Evolutionary conservation across 306 rosid species (phyloP), one percentile per base, ranked within the genome.

Genomic region (Malus sylvestris): DNA sequence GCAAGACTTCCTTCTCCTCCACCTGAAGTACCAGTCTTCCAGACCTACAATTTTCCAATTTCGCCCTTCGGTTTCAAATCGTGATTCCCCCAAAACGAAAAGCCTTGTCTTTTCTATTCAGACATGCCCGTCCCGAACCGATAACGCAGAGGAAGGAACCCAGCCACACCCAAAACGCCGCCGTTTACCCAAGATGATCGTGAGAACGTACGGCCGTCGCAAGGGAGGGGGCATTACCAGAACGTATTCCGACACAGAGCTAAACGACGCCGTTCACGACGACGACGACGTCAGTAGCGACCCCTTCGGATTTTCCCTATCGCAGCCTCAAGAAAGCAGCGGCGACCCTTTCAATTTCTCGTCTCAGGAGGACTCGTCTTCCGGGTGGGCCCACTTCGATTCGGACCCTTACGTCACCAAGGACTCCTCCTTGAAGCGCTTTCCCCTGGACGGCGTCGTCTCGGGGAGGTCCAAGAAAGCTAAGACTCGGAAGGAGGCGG

Each of bases 161-260:
- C 55, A 15, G 8, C 25, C n/a, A 4, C 8, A 15, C 32, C 25
- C 64, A 6, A 33, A 58, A 33, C 79, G 72, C 40, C 29, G 49
- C 57, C 73, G 71, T 45, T 19, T 35, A 3, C 80, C 22, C 19
- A 88, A 82, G 58, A 92, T 95, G 99, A 92, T 92, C 64, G 97
- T 92, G 67, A 85, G 99, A 46, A 95, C 96, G 1, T 95, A 95
- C 92, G 93, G 96, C 53, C 99, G 99, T 51, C 96, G 99, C 74
- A 92, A 76, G 63, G 77, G 92, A 67, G 72, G 92, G 59, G 72
- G 91, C 49, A 79, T 86, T 53, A 57, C 96, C 20, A 83, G 91
- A 55, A 75, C 96, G 12, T 92, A 76, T 69, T 90, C 98, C 11
- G 91, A 81, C 52, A 32, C 88, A 19, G 35, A 85, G 33, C 68